phyloP scores from a whole-genome alignment of 805 yeast genomes.

The Hanseniaspora pseudoguilliermondii region DNA sequence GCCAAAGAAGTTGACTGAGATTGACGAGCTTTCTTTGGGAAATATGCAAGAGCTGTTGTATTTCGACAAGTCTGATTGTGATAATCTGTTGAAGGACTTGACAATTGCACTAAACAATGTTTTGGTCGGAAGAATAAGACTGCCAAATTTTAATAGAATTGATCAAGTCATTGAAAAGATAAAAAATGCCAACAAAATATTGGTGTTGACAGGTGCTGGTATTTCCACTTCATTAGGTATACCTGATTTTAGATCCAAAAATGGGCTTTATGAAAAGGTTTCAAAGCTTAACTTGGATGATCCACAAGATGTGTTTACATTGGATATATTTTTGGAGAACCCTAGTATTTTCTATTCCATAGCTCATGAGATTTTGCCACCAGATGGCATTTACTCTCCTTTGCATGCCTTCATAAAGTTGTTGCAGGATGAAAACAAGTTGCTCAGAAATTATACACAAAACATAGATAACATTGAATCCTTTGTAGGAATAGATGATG shows the following conservation, averaged over 20 bases:
- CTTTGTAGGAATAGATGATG: conserved; percentile 58
- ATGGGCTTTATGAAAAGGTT: conserved; percentile 67
- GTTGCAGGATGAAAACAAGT: conserved; percentile 61
- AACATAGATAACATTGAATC: conserved; percentile 79
- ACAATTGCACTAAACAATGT: conserved; percentile 58
- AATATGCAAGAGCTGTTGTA: conserved; percentile 24
- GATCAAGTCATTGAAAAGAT: conserved; percentile 47
- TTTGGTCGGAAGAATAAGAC: conserved; percentile 40
- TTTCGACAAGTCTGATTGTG: conserved; percentile 34
- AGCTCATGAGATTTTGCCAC: conserved; percentile 75
- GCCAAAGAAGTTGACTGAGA: conserved; percentile 11
- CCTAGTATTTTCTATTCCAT: conserved; percentile 77
- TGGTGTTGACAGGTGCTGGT: conserved; percentile 87
- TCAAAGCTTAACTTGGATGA: conserved; percentile 59
- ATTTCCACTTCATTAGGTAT: conserved; percentile 81
- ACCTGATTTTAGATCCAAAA: conserved; percentile 84
- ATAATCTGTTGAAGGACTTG: conserved; percentile 38
- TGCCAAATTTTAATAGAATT: conserved; percentile 42
- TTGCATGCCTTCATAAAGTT: conserved; percentile 67
- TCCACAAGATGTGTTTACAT: conserved; percentile 82
- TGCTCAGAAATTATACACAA: conserved; percentile 77
- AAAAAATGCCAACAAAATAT: conserved; percentile 41
- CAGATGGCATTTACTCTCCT: conserved; percentile 53
- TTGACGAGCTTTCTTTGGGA: conserved; percentile 12
- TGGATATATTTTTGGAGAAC: conserved; percentile 54